Percentiles rank a stretch among this genome's conserved stretches.
These are phyloP conservation scores for Mycena latifolia DNA, from an alignment of 768 basidiomycete species.

Conservation along the genomic window DNA sequence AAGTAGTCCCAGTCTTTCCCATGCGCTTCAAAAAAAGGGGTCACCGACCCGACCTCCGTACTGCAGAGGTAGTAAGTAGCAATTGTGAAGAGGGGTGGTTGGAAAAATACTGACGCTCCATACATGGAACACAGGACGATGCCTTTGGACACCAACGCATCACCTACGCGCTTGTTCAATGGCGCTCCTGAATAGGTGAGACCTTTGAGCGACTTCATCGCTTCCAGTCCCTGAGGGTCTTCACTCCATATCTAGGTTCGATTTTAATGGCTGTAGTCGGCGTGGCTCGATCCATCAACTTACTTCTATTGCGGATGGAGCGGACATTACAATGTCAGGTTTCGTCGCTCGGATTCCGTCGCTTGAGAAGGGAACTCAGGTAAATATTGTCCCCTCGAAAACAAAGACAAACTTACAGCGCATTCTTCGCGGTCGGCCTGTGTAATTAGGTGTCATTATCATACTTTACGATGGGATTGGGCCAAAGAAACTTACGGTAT, in stretches of 20 bases:
- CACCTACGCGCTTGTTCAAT: constrained; percentile 24
- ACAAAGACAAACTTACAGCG: constrained; percentile 15
- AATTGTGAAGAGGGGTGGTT: no score
- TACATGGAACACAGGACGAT: constrained; percentile 19
- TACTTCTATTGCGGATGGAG: constrained; percentile 18
- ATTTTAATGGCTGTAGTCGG: not conserved
- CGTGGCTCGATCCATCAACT: not conserved
- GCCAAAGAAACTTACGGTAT: not conserved
- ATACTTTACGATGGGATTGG: not conserved
- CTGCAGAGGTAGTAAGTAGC: not conserved
- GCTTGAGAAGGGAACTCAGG: not conserved
- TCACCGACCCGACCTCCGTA: constrained; percentile 18
- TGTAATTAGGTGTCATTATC: not conserved
- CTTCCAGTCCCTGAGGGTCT: not conserved
- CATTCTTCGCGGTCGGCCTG: constrained; percentile 15
- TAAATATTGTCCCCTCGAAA: no score
- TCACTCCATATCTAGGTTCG: constrained; percentile 19
- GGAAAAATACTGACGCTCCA: constrained; percentile 16
- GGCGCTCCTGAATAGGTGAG: constrained; percentile 14
- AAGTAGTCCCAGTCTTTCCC: constrained; percentile 30
- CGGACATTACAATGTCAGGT: constrained; percentile 6
- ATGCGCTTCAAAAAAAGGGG: constrained; percentile 2
- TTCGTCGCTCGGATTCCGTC: constrained; percentile 4
- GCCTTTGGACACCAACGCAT: constrained; percentile 10
- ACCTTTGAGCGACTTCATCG: constrained; percentile 15